These are phyloP conservation scores for Platismatia glauca DNA, from an alignment of 495 filamentous ascomycete species.

Conservation along the genomic window DNA sequence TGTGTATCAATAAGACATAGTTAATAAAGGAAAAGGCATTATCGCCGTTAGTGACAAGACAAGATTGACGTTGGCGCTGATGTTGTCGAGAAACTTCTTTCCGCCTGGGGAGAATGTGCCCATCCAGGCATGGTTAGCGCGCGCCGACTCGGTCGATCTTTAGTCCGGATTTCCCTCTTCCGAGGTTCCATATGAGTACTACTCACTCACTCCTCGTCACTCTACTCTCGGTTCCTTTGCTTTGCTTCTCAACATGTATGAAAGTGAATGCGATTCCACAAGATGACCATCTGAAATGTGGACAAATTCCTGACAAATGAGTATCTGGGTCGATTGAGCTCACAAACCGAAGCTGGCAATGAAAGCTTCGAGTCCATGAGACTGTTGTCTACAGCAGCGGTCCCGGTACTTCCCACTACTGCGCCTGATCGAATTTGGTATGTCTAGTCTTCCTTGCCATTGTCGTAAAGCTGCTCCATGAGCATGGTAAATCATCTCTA, in stretches of 20 bases:
- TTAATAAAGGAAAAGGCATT: constrained; percentile 4
- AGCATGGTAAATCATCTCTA: too few relatives aligned
- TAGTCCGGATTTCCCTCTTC: background rate
- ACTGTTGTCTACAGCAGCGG: too few relatives aligned
- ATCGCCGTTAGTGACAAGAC: background rate
- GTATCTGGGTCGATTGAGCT: background rate
- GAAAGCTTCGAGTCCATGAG: background rate
- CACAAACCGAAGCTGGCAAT: too few relatives aligned
- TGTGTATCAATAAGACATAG: background rate
- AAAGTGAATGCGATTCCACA: background rate
- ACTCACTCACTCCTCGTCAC: too few relatives aligned
- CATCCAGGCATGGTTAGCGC: background rate
- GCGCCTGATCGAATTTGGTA: background rate
- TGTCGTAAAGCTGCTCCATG: background rate
- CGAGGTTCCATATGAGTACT: too few relatives aligned
- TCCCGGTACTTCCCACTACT: too few relatives aligned
- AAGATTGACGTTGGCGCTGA: background rate
- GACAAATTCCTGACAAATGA: background rate
- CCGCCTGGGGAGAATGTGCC: background rate
- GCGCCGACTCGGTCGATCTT: background rate
- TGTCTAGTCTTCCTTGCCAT: background rate
- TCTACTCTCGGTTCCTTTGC: too few relatives aligned
- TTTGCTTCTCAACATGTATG: too few relatives aligned
- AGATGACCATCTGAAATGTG: background rate
- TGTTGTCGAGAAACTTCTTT: constrained; percentile 12